These are phyloP conservation scores for Lentinula sp. DNA, from an alignment of 768 basidiomycete species.

Conservation along the genomic window DNA sequence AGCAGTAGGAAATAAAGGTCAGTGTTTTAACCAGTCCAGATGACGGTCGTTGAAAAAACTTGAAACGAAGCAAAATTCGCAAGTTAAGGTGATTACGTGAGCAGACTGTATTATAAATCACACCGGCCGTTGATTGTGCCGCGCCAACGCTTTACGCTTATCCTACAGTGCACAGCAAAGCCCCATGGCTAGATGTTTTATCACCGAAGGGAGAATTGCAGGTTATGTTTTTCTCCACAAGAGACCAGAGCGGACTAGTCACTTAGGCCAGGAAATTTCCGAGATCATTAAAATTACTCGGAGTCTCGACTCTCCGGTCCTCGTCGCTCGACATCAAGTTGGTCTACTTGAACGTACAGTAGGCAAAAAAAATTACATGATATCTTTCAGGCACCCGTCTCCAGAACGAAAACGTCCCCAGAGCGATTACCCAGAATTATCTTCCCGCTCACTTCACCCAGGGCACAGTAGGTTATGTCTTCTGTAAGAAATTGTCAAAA, in stretches of 20 bases:
- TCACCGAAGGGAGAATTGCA: too few relatives aligned
- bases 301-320: too few relatives aligned
- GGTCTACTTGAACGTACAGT: too few relatives aligned
- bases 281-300: too few relatives aligned
- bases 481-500: slow-evolving; percentile 21
- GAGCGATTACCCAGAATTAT: slow-evolving; percentile 36
- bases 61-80: not conserved
- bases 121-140: not conserved
- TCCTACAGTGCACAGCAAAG: too few relatives aligned
- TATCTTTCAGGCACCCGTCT: slow-evolving; percentile 1
- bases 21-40: slow-evolving; percentile 4
- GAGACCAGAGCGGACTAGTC: too few relatives aligned
- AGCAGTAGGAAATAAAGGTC: not conserved
- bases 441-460: slow-evolving; percentile 37
- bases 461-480: slow-evolving; percentile 38
- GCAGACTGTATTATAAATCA: not conserved
- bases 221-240: too few relatives aligned
- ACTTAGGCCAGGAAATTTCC: too few relatives aligned
- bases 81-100: not conserved
- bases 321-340: too few relatives aligned
- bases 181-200: too few relatives aligned
- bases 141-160: too few relatives aligned
- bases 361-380: too few relatives aligned
- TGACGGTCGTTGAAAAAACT: slow-evolving; percentile 3
- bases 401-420: slow-evolving; percentile 31